Conservation (phyloP, 768 basidiomycete genomes). For the Kwoniella bestiolae region DNA sequence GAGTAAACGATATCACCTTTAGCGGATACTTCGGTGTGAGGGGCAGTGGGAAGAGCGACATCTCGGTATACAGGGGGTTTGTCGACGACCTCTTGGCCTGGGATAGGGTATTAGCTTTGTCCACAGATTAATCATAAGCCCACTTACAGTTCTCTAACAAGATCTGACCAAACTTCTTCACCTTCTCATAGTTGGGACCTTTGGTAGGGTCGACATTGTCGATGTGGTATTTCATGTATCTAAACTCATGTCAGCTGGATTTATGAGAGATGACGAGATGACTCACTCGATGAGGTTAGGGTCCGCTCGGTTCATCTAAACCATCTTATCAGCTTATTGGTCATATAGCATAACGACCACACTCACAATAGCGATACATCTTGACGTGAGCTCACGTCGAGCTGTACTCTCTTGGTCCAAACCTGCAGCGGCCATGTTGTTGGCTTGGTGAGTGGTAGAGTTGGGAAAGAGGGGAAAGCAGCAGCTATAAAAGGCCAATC, state of each 20-base stretch:
- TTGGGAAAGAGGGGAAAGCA: background rate
- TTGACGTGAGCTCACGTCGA: constrained; percentile 68
- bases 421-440: constrained; percentile 33
- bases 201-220: constrained; percentile 73
- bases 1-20: constrained; percentile 94
- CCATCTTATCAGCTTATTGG: background rate
- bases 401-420: constrained; percentile 46
- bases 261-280: background rate
- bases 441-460: constrained; percentile 4
- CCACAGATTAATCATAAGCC: background rate
- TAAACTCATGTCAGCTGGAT: constrained; percentile 40
- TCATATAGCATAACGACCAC: background rate
- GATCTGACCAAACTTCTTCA: constrained; percentile 95
- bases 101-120: background rate
- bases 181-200: constrained; percentile 91
- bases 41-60: constrained; percentile 96
- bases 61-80: constrained; percentile 51
- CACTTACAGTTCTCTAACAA: constrained; percentile 76
- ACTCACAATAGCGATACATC: constrained; percentile 80
- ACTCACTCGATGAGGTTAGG: constrained; percentile 68
- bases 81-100: constrained; percentile 52
- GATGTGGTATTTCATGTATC: constrained; percentile 96
- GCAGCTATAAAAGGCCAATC: constrained; percentile 9
- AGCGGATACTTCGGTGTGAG: constrained; percentile 86
- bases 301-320: constrained; percentile 87